Evolutionary conservation across 2,329 filamentous ascomycete species (phyloP), one percentile per base, ranked within the genome.

Genomic region (Sclerotinia spermophila): DNA sequence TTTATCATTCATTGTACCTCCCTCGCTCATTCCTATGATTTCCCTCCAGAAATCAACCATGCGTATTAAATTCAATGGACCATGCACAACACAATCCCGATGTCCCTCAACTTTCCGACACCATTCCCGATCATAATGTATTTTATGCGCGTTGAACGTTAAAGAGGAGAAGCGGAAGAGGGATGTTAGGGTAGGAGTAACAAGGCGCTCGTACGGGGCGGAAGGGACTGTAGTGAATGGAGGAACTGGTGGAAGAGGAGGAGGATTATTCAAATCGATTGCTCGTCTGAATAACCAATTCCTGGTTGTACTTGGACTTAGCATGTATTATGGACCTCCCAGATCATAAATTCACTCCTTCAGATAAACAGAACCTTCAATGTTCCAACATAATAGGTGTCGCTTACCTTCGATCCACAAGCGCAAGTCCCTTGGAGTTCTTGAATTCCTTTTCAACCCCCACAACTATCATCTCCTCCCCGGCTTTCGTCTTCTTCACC

Each of bases 91-190:
- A 7, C 91, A 80, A 24, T 88, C 86, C 0, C 86, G 86, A 76
- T 96, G 92, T 0, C 89, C 89, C 79, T 79, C 45, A 78, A 84
- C 45, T 81, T 77, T 33, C 78, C 71, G 58, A 77, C 79, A 69
- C 72, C 77, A 69, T 61, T 75, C 48, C 67, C 71, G 96, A 90
- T 94, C 92, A 75, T 95, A 90, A 79, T 97, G 94, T 69, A 97
- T 96, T 74, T 88, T 89, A 80, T 97, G 94, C 0, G 88, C 92
- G 78, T 97, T 97, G 82, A 94, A 94, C 0, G 92, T 96, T 55
- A 97, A 82, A 0, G 92, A 92, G 0, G 91, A 94, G 82, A 94
- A 97, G 27, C 92, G 88, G 81, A 96, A 96, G 1, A 97, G 59
- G 51, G 75, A 40, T 71, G 76, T 71, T 44, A 75, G 74, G 30